Base-by-base conservation (phyloP, 164 flowering plant genomes). In the Annona squamosa region DNA sequence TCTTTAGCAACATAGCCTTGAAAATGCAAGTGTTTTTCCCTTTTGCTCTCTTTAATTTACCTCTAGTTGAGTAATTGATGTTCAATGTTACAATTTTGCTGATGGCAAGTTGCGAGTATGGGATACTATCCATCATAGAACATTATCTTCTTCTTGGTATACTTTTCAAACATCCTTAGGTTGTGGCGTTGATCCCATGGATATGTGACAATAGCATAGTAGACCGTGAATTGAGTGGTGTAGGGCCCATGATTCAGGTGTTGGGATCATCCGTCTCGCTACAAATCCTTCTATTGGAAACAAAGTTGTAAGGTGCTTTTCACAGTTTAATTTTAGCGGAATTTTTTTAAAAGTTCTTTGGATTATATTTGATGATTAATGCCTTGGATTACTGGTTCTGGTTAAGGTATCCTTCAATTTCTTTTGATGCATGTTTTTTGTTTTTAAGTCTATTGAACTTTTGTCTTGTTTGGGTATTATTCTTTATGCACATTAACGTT, bases 91-190 rank as follows among this genome's bases (percentile, higher is more conserved):
- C 82, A 90, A 95, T 43, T 80, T 93, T 43, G 73, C 94, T 1
- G 96, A 91, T 73, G 99, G 98, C 1, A 96, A 93, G 82, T 74
- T 93, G 84, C 81, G 97, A 68, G 85, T 90, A 70, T 91, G 96
- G 97, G 91, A 95, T 61, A 81, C 88, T 0, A 47, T 86, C 48
- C 97, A 89, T 77, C 91, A 85, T 73, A 84, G 97, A 42, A 91
- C 94, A 1, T 9, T 89, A 18, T 86, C 97, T 3, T 95, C 98
- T 17, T 75, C 90, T 3, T 87, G 97, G 98, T 91, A 80, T 63
- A 67, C n/a, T 69, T 72, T 41, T 72, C n/a, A 18, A 37, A 26
- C 46, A 37, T 46, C 56, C n/a, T 7, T 18, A 4, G 9, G 10
- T 45, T 42, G 43, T 45, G 57, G 9, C 2, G n/a, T 3, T 72